These are phyloP conservation scores for Oropetium thomaeum DNA, from an alignment of 176 grass and related monocot genomes.

Conservation along the genomic window DNA sequence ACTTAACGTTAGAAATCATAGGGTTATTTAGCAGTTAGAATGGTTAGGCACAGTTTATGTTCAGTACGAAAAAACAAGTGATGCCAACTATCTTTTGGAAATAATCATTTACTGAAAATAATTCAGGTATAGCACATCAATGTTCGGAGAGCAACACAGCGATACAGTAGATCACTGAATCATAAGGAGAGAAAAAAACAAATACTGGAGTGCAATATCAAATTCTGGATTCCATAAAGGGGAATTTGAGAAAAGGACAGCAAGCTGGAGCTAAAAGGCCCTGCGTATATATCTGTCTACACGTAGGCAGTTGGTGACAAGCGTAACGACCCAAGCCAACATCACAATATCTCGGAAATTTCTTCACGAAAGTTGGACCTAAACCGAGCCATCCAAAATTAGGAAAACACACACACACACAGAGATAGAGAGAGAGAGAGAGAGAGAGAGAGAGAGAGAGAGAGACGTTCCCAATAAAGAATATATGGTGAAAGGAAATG, in stretches of 20 bases:
- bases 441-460: too few species aligned
- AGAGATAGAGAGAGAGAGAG: too few species aligned
- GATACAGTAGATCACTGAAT: neutral
- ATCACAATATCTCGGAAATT: constrained; percentile 16
- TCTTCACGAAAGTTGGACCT: constrained; percentile 33
- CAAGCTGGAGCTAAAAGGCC: constrained; percentile 13
- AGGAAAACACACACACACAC: too few species aligned
- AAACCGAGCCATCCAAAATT: constrained; percentile 20
- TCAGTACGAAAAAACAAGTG: neutral
- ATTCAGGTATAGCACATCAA: neutral
- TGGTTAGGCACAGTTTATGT: neutral
- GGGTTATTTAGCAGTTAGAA: neutral
- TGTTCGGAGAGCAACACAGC: neutral
- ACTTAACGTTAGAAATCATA: neutral
- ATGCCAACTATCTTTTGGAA: neutral
- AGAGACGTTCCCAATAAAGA: neutral
- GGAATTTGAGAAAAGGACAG: constrained; percentile 23
- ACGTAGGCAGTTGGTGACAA: constrained; percentile 50
- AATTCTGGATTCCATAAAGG: neutral
- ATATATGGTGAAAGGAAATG: neutral
- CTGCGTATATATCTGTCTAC: constrained; percentile 36
- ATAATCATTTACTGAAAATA: neutral
- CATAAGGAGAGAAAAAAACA: neutral
- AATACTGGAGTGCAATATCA: neutral
- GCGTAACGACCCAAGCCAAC: constrained; percentile 19